Base-by-base conservation (phyloP, 2,329 filamentous ascomycete species). In the Xylariaceae sp. region DNA sequence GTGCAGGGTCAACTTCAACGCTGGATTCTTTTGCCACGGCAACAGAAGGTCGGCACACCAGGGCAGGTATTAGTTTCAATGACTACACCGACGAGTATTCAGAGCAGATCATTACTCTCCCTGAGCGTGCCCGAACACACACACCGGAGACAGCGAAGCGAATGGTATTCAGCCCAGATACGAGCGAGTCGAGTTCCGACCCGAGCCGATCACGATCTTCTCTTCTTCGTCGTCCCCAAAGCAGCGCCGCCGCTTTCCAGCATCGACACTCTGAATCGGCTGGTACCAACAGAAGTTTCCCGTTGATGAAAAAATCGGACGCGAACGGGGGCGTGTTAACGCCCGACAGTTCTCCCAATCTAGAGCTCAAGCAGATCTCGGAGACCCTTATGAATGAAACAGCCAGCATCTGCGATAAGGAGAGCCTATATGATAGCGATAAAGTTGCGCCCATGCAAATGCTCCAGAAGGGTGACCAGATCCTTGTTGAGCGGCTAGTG, bases 281-380 rank as follows among this genome's bases (percentile, higher is more conserved):
- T 0, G 83, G 83, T 14, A 87, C 85, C 1, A 83, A 79, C 47
- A 77, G 86, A 63, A 87, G 83, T 67, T 88, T 88, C 61, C 85
- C 85, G 1, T 75, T 88, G 4, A 79, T 87, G 37, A 83, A 81
- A 64, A 83, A 78, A 64, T 67, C 78, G 14, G 81, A 77, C 60
- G 68, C 75, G 7, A 78, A 75, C 46, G 77, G 74, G 28, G 80
- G 79, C 5, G 71, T 82, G 12, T 64, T 79, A 33, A 83, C 79
- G 2, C 79, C 80, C 2, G 74, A 71, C 6, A 78, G 74, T 3
- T 83, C 82, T 1, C 80, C 79, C 1, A 81, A 84, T 39, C 71
- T 76, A 28, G 79, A 79, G 50, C 71, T 82, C 23, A 76, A 74
- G 63, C 76, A 74, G 54, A 77, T 82, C 4, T 78, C 81, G 2